These are phyloP conservation scores for Lotmaria passim DNA, from an alignment of 208 protist genomes.

Conservation along the genomic window DNA sequence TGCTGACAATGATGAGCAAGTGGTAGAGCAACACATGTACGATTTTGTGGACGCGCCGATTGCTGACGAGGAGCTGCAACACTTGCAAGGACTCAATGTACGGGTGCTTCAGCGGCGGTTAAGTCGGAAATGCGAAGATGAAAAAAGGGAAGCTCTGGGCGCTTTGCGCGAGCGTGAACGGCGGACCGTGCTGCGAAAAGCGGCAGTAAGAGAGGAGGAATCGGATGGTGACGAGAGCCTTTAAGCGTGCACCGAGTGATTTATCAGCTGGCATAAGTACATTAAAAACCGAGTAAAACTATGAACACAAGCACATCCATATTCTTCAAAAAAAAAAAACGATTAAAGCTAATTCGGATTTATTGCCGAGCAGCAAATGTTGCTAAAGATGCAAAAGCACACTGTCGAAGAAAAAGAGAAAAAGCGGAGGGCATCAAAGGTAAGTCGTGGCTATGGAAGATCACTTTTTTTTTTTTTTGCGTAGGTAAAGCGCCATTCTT, in stretches of 20 bases:
- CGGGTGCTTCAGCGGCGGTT: slow-evolving; percentile 49
- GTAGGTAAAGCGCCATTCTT: too few species aligned
- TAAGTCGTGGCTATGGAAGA: too few species aligned
- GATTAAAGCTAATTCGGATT: too few species aligned
- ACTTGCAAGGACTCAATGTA: slow-evolving; percentile 61
- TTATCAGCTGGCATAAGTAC: too few species aligned
- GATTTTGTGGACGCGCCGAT: slow-evolving; percentile 60
- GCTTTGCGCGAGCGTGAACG: slow-evolving; percentile 63
- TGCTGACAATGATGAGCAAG: slow-evolving; percentile 20
- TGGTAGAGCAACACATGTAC: slow-evolving; percentile 41
- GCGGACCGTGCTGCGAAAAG: slow-evolving; percentile 52
- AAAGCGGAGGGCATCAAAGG: too few species aligned
- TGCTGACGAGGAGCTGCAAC: slow-evolving; percentile 52
- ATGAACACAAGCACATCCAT: too few species aligned
- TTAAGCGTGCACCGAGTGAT: slow-evolving; percentile 3
- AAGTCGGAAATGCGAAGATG: slow-evolving; percentile 13
- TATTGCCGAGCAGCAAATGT: too few species aligned
- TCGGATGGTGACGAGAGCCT: slow-evolving; percentile 32
- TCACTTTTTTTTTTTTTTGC: too few species aligned
- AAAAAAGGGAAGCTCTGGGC: slow-evolving; percentile 45
- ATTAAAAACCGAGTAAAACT: too few species aligned
- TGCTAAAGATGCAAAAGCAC: too few species aligned
- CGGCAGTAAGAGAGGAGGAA: background rate
- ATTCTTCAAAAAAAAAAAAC: too few species aligned
- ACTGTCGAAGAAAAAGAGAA: too few species aligned